Conservation (phyloP, 129 eudicot genomes). For the Deinandra increscens region DNA sequence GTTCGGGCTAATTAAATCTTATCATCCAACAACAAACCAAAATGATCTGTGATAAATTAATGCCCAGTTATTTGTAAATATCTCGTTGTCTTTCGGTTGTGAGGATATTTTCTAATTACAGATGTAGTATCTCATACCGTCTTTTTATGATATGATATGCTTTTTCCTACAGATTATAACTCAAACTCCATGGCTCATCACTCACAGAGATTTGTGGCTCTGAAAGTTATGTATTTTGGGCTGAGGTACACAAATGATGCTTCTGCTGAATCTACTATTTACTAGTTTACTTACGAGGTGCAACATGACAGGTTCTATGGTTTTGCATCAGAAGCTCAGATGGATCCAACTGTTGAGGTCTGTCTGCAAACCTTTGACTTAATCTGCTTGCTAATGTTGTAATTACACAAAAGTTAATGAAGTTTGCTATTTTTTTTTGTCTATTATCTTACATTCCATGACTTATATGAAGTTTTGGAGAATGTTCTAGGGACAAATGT, state of each 20-base stretch:
- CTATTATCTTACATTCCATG: slow-evolving; percentile 9
- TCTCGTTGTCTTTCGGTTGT: background rate
- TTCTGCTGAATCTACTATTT: background rate
- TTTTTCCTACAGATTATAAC: too few species aligned
- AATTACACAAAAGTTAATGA: background rate
- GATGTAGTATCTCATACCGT: background rate
- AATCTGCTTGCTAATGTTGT: slow-evolving; percentile 21
- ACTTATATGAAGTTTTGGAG: slow-evolving; percentile 11
- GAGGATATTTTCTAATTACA: slow-evolving; percentile 4
- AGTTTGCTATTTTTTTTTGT: background rate
- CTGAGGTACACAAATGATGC: slow-evolving; percentile 51
- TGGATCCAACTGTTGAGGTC: slow-evolving; percentile 97
- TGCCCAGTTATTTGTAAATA: slow-evolving; percentile 1
- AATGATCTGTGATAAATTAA: background rate
- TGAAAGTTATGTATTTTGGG: slow-evolving; percentile 89
- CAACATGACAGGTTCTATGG: slow-evolving; percentile 75
- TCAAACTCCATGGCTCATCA: slow-evolving; percentile 38
- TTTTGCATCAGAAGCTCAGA: slow-evolving; percentile 94
- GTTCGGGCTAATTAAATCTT: background rate
- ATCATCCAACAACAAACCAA: background rate
- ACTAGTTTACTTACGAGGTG: slow-evolving; percentile 15
- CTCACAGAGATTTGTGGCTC: slow-evolving; percentile 67
- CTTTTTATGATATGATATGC: slow-evolving; percentile 17
- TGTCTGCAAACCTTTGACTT: slow-evolving; percentile 18
- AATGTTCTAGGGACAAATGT: slow-evolving; percentile 1